Base-by-base conservation (phyloP, 2,329 filamentous ascomycete genomes). In the Cytospora piceicola region DNA sequence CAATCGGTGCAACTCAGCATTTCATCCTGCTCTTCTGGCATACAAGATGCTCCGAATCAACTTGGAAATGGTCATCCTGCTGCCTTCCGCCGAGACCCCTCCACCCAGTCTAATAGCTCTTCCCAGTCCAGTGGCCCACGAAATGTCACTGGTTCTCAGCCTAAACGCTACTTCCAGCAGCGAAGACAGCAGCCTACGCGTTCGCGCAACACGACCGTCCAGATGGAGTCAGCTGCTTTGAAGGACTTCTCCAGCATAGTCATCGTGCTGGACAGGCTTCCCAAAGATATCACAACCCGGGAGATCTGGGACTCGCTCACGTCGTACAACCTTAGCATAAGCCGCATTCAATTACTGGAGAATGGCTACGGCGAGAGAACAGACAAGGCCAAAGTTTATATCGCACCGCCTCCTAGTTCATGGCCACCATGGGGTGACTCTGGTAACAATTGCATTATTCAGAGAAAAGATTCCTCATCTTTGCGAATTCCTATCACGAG, bases 281-380 rank as follows among this genome's bases (percentile, higher is more conserved):
- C 80, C 0, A 14, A 39, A 0, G 70, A 75, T 9, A 74, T 78
- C 0, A 80, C 77, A 0, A 76, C 79, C 0, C 75, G 72, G 30
- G 75, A 82, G 20, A 72, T 92, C 1, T 86, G 82, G 73, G 71
- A 78, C 2, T 81, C 81, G 22, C 85, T 92, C 67, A 73, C 76
- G 1, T 67, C 70, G 0, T 78, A 86, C 65, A 88, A 88, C 34
- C 54, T 68, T 0, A 77, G 76, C 7, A 80, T 92, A 15, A 75
- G 75, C 3, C 82, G 77, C 42, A 84, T 91, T 42, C 85, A 90
- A 17, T 77, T 90, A 1, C 82, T 79, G 58, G 81, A 85, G 56
- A 72, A 78, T 58, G 67, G 70, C 7, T 68, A 76, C 34, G 77
- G 83, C n/a, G 65, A 76, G 30, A 72, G 76, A 62, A 75, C 75